A percentile compares a stretch with the other conserved stretches of the same genome.
phyloP scores from a whole-genome alignment of 345 rosid species.

The Melastoma malabathricum region DNA sequence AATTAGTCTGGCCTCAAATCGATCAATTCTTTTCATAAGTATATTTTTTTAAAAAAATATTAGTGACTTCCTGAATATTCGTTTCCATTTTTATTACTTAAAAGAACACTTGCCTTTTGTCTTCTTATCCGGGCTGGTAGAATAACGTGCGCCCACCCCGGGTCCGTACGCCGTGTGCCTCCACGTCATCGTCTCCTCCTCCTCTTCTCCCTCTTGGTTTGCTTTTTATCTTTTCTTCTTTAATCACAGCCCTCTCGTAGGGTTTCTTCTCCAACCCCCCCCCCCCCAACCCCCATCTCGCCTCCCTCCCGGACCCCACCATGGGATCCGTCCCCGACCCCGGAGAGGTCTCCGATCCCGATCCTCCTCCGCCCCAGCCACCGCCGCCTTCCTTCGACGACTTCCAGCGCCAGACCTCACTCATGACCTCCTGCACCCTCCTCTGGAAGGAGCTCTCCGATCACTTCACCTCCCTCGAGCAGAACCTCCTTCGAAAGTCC shows the following conservation, averaged over 20 bases:
- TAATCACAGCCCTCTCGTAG: constrained; percentile 6
- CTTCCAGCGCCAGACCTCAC: constrained; percentile 80
- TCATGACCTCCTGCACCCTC: constrained; percentile 97
- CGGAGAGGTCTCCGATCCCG: constrained; percentile 48
- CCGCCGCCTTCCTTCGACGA: constrained; percentile 71
- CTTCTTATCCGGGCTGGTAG: no score
- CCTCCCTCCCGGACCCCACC: constrained; percentile 9
- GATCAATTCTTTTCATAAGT: no score
- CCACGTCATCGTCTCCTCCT: constrained; percentile 37
- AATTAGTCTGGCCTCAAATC: no score
- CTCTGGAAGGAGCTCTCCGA: constrained; percentile 98
- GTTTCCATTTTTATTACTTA: no score
- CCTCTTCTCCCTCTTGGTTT: constrained; percentile 1
- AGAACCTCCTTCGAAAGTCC: constrained; percentile 60
- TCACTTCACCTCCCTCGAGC: constrained; percentile 79
- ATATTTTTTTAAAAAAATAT: no score
- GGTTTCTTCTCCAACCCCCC: no score
- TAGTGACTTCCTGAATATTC: no score
- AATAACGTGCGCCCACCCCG: constrained; percentile 25
- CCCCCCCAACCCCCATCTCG: no score
- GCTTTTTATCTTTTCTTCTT: constrained; percentile 1
- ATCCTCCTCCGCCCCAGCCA: constrained; percentile 30
- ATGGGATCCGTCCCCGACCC: constrained; percentile 99
- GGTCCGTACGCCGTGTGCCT: constrained; percentile 17
- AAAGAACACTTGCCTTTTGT: no score